Conservation (phyloP, 1,284 basidiomycete species). For the Cystobasidiaceae sp. region DNA sequence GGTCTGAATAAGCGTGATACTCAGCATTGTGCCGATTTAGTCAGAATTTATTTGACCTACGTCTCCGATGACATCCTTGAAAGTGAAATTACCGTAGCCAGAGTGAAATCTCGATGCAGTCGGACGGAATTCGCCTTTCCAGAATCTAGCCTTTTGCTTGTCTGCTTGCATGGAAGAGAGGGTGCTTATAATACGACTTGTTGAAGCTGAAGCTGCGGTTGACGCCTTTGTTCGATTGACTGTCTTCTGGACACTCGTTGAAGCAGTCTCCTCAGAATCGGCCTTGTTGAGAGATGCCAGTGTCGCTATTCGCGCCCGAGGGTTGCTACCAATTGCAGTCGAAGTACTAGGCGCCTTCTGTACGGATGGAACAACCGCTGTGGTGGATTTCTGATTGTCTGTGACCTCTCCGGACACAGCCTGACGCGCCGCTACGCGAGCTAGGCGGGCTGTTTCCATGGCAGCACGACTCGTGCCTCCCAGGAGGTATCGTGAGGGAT, state of each 20-base stretch:
- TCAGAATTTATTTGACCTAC: neutral
- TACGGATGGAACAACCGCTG: too few relatives aligned
- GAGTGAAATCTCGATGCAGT: slow-evolving; percentile 15
- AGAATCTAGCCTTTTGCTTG: slow-evolving; percentile 1
- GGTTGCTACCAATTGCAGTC: too few relatives aligned
- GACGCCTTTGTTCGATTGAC: too few relatives aligned
- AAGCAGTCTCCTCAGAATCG: too few relatives aligned
- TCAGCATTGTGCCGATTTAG: neutral
- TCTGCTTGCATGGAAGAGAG: neutral
- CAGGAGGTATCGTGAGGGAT: slow-evolving; percentile 1
- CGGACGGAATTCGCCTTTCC: slow-evolving; percentile 17
- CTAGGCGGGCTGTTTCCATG: slow-evolving; percentile 22
- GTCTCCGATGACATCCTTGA: slow-evolving; percentile 18
- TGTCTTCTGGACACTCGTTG: too few relatives aligned
- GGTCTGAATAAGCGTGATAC: neutral
- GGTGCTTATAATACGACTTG: neutral
- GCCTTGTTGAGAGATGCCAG: too few relatives aligned
- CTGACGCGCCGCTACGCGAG: slow-evolving; percentile 21
- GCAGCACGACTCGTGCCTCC: slow-evolving; percentile 4
- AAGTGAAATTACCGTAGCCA: slow-evolving; percentile 19
- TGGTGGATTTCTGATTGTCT: too few relatives aligned
- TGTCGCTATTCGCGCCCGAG: too few relatives aligned
- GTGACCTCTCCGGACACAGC: too few relatives aligned
- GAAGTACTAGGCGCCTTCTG: too few relatives aligned
- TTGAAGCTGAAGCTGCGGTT: neutral